phyloP scores from a whole-genome alignment of 106 monocot genomes.

The Allium sativum region DNA sequence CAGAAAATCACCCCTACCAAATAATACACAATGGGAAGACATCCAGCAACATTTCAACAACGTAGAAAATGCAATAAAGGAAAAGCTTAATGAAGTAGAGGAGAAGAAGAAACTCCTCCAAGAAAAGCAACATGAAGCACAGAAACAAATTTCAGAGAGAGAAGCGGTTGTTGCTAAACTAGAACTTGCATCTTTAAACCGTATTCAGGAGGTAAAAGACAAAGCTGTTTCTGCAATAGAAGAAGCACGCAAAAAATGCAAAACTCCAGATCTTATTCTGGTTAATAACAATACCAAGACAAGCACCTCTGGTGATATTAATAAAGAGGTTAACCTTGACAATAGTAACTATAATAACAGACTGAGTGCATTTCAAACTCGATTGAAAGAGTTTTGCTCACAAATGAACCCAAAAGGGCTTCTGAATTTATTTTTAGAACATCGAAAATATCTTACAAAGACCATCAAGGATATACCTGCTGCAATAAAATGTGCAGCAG shows the following conservation, averaged over 20 bases:
- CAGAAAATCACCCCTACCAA: slow-evolving; percentile 22
- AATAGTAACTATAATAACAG: slow-evolving; percentile 32
- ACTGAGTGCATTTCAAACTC: slow-evolving; percentile 27
- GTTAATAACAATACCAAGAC: slow-evolving; percentile 38
- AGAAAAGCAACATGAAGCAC: slow-evolving; percentile 34
- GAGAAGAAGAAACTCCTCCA: slow-evolving; percentile 30
- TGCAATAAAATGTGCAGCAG: slow-evolving; percentile 51
- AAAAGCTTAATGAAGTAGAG: slow-evolving; percentile 30
- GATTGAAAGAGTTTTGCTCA: slow-evolving; percentile 59
- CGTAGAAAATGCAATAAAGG: slow-evolving; percentile 31
- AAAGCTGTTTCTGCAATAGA: slow-evolving; percentile 35
- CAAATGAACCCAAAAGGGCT: slow-evolving; percentile 64
- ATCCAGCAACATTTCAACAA: slow-evolving; percentile 36
- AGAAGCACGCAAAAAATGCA: slow-evolving; percentile 43
- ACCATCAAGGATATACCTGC: slow-evolving; percentile 38
- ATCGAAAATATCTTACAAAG: slow-evolving; percentile 25
- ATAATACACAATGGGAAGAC: slow-evolving; percentile 30
- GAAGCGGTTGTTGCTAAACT: slow-evolving; percentile 34
- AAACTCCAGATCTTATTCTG: slow-evolving; percentile 24
- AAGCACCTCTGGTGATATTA: slow-evolving; percentile 26
- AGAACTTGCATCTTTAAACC: slow-evolving; percentile 34
- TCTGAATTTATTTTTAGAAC: slow-evolving; percentile 56
- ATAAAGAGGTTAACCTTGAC: slow-evolving; percentile 17
- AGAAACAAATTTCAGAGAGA: slow-evolving; percentile 29
- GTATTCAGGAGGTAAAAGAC: slow-evolving; percentile 54